Evolutionary conservation across 257 asterid species (phyloP).

Genomic region (Cruciata laevipes): DNA sequence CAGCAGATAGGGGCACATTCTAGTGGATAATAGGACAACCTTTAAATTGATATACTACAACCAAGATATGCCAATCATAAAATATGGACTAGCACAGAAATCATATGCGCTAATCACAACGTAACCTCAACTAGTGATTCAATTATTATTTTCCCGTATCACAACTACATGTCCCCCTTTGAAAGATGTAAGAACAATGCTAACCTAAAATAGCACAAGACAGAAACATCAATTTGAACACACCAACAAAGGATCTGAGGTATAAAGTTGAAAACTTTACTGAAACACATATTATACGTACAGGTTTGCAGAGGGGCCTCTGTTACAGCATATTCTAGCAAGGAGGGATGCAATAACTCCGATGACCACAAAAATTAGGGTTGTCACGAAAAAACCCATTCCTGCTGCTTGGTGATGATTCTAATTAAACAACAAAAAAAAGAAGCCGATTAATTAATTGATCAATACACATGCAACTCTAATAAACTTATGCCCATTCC

Average conservation of each 20-base stretch:
- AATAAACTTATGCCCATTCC: too few species aligned
- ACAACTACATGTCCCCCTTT: too few species aligned
- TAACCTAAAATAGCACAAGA: too few species aligned
- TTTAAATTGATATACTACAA: neutral
- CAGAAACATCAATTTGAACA: too few species aligned
- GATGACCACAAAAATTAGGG: slow-evolving; percentile 56
- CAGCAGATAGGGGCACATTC: neutral
- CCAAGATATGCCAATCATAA: too few species aligned
- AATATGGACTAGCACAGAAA: too few species aligned
- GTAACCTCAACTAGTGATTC: too few species aligned
- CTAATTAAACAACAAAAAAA: neutral
- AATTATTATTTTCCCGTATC: too few species aligned
- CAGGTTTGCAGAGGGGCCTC: slow-evolving; percentile 96
- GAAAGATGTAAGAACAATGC: too few species aligned
- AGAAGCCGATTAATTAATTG: neutral
- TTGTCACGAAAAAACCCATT: slow-evolving; percentile 85
- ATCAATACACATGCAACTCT: too few species aligned
- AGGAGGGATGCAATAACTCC: slow-evolving; percentile 74
- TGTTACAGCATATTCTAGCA: slow-evolving; percentile 81
- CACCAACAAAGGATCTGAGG: neutral
- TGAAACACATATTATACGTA: slow-evolving; percentile 32
- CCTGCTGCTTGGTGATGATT: slow-evolving; percentile 9
- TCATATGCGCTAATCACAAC: too few species aligned
- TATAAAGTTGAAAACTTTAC: slow-evolving; percentile 11
- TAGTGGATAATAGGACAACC: neutral